phyloP scores from a whole-genome alignment of 1,284 basidiomycete species.

The Fomitopsis pinicola region DNA sequence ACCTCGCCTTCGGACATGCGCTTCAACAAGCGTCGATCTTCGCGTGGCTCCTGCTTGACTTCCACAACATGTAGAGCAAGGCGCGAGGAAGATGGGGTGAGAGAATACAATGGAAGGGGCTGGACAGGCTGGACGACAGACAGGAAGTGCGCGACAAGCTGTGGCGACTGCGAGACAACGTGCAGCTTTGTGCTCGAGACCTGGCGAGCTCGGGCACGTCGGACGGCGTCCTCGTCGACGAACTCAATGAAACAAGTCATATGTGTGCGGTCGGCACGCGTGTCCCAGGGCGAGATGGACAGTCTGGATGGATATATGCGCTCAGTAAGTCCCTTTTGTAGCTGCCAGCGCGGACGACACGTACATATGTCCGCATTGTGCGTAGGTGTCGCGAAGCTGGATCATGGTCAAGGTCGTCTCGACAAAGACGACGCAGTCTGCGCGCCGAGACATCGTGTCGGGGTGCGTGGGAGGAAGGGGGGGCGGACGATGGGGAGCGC shows the following conservation, averaged over 20 bases:
- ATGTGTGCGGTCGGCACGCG: conserved; percentile 1
- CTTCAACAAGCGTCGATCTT: background rate
- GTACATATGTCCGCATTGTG: conserved; percentile 34
- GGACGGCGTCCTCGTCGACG: conserved; percentile 19
- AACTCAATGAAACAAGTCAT: conserved; percentile 20
- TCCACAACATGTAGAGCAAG: background rate
- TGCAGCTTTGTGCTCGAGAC: conserved; percentile 21
- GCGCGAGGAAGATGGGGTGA: background rate
- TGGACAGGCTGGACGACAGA: conserved; percentile 6
- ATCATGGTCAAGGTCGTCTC: conserved; percentile 22
- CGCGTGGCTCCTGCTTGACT: background rate
- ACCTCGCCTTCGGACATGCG: background rate
- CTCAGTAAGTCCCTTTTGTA: background rate
- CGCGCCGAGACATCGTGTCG: conserved; percentile 10
- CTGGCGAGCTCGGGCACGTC: conserved; percentile 20
- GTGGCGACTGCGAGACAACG: conserved; percentile 14
- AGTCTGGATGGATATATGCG: conserved; percentile 14
- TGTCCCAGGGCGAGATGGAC: conserved; percentile 7
- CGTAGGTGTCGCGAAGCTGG: conserved; percentile 28
- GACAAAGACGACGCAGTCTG: conserved; percentile 25
- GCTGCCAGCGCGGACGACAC: conserved; percentile 4
- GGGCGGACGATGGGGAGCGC: background rate
- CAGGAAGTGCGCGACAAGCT: conserved; percentile 19
- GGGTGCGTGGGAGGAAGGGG: background rate
- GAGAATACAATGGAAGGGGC: background rate